Evolutionary conservation across 2,329 filamentous ascomycete genomes (phyloP), one percentile per base, ranked within the genome.

Genomic region (Aspergillus phoenicis): DNA sequence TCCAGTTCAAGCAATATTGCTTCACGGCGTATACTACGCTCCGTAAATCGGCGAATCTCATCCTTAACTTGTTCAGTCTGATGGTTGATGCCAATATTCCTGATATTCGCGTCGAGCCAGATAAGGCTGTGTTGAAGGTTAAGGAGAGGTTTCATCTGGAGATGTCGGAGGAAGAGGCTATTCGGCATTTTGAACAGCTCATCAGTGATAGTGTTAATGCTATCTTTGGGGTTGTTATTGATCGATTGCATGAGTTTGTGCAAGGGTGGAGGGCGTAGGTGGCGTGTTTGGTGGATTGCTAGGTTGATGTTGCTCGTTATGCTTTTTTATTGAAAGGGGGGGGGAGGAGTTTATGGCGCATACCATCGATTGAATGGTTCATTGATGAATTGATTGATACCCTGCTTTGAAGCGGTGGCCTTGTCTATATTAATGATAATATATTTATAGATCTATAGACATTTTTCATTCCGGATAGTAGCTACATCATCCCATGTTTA

Each of bases 1-100:
- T 89, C 47, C 86, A 90, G 57, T 99, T 99, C 79, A 95, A 95
- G 73, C 91, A 96, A 70, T 97, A 98, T 77, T 97, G 93, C 75
- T 97, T 97, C 77, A 90, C 96, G 3, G 92, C 95, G 0, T 99
- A 96, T 78, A 91, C 91, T 1, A 93, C 95, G 0, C 81, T 99
- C 47, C 87, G 95, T 60, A 97, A 98, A 75, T 92, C 88, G 2
- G 91, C 89, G 17, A 96, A 94, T 68, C 82, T 99, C 64, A 96
- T 99, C 43, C 83, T 99, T 28, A 99, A 99, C 71, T 77, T 99
- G 48, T 99, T 99, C 76, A 93, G 91, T 70, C 83, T 99, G 60
- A 99, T 99, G 95, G 90, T 96, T 15, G 93, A 98, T 75, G 94
- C 95, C 41, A 97, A 97, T 72, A 97, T 99, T 62, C 95, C 93